Evolutionary conservation across 129 eudicot species (phyloP).

Genomic region (Kitagawia praeruptora): DNA sequence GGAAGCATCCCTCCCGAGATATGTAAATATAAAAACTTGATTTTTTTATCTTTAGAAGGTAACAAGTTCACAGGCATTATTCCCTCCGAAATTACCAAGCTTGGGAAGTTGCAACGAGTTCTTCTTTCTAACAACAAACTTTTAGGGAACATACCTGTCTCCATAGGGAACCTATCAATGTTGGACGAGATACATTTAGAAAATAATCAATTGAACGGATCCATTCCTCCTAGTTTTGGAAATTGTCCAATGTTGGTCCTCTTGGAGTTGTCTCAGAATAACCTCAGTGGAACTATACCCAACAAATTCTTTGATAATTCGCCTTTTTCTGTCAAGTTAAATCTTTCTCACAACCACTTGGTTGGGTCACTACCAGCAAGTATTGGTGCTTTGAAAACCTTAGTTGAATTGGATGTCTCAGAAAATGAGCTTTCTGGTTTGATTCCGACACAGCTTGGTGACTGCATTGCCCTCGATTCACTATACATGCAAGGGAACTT

Average conservation of each 20-base stretch:
- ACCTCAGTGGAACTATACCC: slow-evolving; percentile 10
- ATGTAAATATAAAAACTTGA: slow-evolving; percentile 18
- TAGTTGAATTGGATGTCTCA: slow-evolving; percentile 7
- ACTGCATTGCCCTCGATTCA: neutral
- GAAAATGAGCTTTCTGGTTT: slow-evolving; percentile 2
- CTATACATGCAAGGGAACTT: slow-evolving; percentile 11
- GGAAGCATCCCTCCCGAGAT: slow-evolving; percentile 35
- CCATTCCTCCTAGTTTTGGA: slow-evolving; percentile 8
- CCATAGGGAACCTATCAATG: slow-evolving; percentile 10
- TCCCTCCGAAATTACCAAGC: neutral
- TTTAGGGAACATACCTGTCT: slow-evolving; percentile 3
- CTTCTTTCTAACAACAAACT: neutral
- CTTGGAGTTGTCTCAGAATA: slow-evolving; percentile 10
- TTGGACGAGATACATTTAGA: neutral
- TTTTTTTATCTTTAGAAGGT: slow-evolving; percentile 3
- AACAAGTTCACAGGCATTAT: slow-evolving; percentile 24
- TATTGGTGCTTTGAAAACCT: neutral
- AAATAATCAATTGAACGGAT: neutral
- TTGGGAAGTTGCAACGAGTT: neutral
- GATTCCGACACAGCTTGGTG: neutral
- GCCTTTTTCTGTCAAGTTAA: neutral
- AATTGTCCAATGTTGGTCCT: neutral
- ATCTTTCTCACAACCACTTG: slow-evolving; percentile 5
- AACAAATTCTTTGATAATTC: neutral
- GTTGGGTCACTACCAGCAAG: neutral